These are phyloP conservation scores for Chalciporus sphaerocephalus DNA, from an alignment of 768 basidiomycete species.

Conservation along the genomic window DNA sequence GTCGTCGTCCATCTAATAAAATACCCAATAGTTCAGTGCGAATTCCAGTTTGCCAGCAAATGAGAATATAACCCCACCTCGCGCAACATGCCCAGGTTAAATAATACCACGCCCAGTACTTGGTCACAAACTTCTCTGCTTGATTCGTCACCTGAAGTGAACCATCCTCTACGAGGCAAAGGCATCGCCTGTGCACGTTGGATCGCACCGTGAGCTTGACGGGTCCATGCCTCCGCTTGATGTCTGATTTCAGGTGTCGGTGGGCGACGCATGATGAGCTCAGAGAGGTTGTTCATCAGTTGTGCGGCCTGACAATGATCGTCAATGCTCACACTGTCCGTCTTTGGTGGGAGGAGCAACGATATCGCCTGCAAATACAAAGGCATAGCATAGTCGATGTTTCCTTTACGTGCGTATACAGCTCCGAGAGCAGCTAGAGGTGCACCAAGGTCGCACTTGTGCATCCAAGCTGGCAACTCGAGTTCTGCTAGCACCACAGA, in stretches of 20 bases:
- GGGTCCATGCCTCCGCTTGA: slow-evolving; percentile 60
- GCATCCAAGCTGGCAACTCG: slow-evolving; percentile 57
- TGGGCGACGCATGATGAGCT: slow-evolving; percentile 35
- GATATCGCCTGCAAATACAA: slow-evolving; percentile 65
- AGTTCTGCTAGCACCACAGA: slow-evolving; percentile 45
- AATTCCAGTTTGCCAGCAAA: not conserved
- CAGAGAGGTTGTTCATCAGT: slow-evolving; percentile 47
- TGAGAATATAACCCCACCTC: slow-evolving; percentile 29
- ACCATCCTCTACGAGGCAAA: slow-evolving; percentile 17
- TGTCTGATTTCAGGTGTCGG: slow-evolving; percentile 35
- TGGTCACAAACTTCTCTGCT: slow-evolving; percentile 45
- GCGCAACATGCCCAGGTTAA: slow-evolving; percentile 55
- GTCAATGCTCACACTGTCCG: slow-evolving; percentile 33
- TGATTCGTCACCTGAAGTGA: slow-evolving; percentile 20
- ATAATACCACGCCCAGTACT: slow-evolving; percentile 54
- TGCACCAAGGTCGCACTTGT: slow-evolving; percentile 56
- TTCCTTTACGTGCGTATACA: slow-evolving; percentile 54
- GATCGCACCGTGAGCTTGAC: slow-evolving; percentile 40
- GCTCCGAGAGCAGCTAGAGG: slow-evolving; percentile 64
- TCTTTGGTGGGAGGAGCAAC: slow-evolving; percentile 46
- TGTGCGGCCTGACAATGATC: slow-evolving; percentile 57
- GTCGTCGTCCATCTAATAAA: slow-evolving; percentile 33
- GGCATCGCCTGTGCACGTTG: slow-evolving; percentile 23
- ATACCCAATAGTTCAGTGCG: not conserved
- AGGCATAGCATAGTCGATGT: slow-evolving; percentile 56